A percentile compares a stretch with the other conserved stretches of the same genome.
Conservation (phyloP, 1,139 yeast genomes). For the Chernovozyma sophiae-reginae region DNA sequence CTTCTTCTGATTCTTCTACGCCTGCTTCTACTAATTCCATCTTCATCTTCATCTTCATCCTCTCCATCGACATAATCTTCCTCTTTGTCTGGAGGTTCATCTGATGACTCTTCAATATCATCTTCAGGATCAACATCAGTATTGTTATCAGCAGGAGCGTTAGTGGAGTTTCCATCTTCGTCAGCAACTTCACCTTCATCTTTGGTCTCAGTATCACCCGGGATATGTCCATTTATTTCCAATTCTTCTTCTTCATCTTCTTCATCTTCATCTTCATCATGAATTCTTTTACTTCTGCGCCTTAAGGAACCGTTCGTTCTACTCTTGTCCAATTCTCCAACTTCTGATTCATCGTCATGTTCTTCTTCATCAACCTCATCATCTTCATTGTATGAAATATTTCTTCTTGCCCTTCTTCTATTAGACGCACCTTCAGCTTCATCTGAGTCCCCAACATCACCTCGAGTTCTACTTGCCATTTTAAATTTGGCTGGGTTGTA, state of each 20-base stretch:
- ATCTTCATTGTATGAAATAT: slow-evolving; percentile 15
- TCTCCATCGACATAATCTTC: slow-evolving; percentile 23
- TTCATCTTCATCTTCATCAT: slow-evolving; percentile 5
- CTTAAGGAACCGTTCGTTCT: slow-evolving; percentile 6
- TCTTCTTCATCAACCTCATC: slow-evolving; percentile 13
- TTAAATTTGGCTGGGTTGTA: slow-evolving; percentile 10
- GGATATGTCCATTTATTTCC: neutral
- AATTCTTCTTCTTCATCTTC: slow-evolving; percentile 19
- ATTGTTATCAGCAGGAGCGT: slow-evolving; percentile 11
- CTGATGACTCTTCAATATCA: slow-evolving; percentile 10
- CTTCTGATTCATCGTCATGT: slow-evolving; percentile 14
- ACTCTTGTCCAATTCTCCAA: neutral
- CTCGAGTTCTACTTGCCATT: slow-evolving; percentile 11
- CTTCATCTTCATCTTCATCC: slow-evolving; percentile 32
- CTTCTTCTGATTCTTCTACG: slow-evolving; percentile 11
- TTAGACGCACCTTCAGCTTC: slow-evolving; percentile 9
- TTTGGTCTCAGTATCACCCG: slow-evolving; percentile 14
- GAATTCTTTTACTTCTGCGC: slow-evolving; percentile 13
- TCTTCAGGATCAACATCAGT: slow-evolving; percentile 13
- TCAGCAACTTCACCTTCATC: slow-evolving; percentile 9
- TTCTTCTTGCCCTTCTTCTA: slow-evolving; percentile 15
- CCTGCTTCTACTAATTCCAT: slow-evolving; percentile 10
- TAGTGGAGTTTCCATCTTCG: slow-evolving; percentile 9
- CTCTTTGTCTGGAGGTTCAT: slow-evolving; percentile 12
- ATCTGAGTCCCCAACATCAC: slow-evolving; percentile 1